Evolutionary conservation across 2,329 filamentous ascomycete genomes (phyloP).

Genomic region (Trichoderma citrinoviride): DNA sequence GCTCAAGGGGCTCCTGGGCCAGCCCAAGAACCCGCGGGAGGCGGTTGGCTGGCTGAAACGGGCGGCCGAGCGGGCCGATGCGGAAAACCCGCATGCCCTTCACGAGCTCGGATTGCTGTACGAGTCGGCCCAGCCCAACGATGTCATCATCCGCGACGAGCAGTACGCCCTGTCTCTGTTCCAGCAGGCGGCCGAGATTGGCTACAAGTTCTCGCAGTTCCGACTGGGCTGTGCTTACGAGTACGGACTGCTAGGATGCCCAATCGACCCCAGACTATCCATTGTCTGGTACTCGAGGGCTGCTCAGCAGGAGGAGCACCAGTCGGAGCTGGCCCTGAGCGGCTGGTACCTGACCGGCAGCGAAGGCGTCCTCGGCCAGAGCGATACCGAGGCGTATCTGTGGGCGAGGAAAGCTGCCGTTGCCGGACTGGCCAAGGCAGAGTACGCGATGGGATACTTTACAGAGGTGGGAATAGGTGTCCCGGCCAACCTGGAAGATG

Average conservation of each 20-base stretch:
- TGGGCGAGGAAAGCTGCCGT: constrained; percentile 94
- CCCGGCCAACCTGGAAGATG: constrained; percentile 83
- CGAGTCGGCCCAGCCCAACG: constrained; percentile 62
- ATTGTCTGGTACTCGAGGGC: constrained; percentile 95
- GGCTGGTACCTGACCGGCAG: constrained; percentile 96
- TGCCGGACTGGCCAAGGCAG: constrained; percentile 84
- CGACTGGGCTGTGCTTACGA: constrained; percentile 85
- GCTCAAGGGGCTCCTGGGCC: constrained; percentile 89
- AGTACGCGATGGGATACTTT: constrained; percentile 97
- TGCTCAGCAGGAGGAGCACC: constrained; percentile 89
- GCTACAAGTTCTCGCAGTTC: constrained; percentile 95
- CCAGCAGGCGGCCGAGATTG: constrained; percentile 78
- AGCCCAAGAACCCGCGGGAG: constrained; percentile 77
- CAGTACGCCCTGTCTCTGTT: constrained; percentile 78
- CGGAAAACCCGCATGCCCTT: constrained; percentile 89
- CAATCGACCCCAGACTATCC: constrained; percentile 76
- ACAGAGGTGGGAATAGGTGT: constrained; percentile 93
- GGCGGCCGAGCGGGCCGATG: constrained; percentile 82
- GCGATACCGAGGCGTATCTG: constrained; percentile 92
- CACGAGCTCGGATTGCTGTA: constrained; percentile 77
- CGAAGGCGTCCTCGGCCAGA: constrained; percentile 83
- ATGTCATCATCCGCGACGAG: constrained; percentile 77
- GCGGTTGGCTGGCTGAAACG: constrained; percentile 90
- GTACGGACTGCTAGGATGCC: constrained; percentile 79
- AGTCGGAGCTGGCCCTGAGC: constrained; percentile 78